Percentiles rank a stretch among this genome's conserved stretches.
Evolutionary conservation across 768 basidiomycete genomes (phyloP).

Genomic region (Fomitopsis pulvina): DNA sequence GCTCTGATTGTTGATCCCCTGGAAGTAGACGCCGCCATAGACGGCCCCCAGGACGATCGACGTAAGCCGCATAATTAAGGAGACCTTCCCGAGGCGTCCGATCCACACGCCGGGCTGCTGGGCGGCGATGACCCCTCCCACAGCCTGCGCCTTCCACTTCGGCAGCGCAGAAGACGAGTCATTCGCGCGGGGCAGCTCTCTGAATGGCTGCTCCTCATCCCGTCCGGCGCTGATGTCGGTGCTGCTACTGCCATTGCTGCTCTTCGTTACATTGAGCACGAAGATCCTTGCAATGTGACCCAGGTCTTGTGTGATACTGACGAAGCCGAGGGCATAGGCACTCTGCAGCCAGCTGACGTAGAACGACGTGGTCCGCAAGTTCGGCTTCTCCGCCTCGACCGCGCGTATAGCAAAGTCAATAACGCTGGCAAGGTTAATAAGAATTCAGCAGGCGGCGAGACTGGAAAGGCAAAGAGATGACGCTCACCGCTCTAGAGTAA

Average conservation of each 20-base stretch:
- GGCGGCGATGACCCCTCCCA: not conserved
- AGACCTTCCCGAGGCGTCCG: not conserved
- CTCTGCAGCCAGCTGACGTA: conserved; percentile 17
- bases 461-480: not conserved
- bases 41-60: not conserved
- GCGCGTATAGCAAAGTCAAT: conserved; percentile 16
- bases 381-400: conserved; percentile 11
- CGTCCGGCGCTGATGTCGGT: too few species aligned
- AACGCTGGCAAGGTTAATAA: conserved; percentile 5
- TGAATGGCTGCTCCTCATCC: too few species aligned
- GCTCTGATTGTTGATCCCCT: not conserved
- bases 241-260: too few species aligned
- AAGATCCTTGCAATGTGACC: conserved; percentile 3
- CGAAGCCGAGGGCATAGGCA: conserved; percentile 8
- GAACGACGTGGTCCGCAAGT: conserved; percentile 6
- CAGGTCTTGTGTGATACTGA: conserved; percentile 7
- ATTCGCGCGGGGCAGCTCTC: too few species aligned
- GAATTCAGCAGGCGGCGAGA: not conserved
- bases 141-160: not conserved
- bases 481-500: conserved; percentile 33
- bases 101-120: not conserved
- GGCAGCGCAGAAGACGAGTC: too few species aligned
- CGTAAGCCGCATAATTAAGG: not conserved
- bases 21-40: not conserved
- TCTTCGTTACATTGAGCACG: conserved; percentile 1